A percentile compares a stretch with the other conserved stretches of the same genome.
Conservation (phyloP, 305 asterid species). For the Fraxinus sp. region DNA sequence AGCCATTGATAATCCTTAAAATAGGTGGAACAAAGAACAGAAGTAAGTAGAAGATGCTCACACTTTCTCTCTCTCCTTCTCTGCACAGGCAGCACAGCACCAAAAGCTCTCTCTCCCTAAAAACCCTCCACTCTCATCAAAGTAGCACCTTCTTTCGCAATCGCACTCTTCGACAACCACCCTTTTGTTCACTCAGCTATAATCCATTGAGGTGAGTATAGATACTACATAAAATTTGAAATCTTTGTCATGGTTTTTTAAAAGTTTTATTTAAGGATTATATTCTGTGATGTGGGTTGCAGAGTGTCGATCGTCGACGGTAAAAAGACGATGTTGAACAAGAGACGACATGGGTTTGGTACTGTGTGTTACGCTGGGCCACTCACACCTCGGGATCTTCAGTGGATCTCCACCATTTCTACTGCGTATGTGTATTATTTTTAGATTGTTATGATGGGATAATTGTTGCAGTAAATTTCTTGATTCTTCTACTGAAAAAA, state of each 20-base stretch:
- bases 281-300: conserved; percentile 24
- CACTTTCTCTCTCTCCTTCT: conserved; percentile 38
- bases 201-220: conserved; percentile 40
- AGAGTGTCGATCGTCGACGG: conserved; percentile 34
- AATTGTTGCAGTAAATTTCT: neutral
- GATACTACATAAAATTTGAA: neutral
- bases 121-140: conserved; percentile 27
- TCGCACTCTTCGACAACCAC: conserved; percentile 30
- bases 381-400: conserved; percentile 59
- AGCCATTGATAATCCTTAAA: neutral
- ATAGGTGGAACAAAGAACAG: neutral
- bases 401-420: conserved; percentile 66
- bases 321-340: conserved; percentile 31
- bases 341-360: conserved; percentile 41
- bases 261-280: conserved; percentile 10
- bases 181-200: conserved; percentile 25
- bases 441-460: neutral
- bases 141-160: conserved; percentile 27
- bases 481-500: neutral
- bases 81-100: conserved; percentile 3
- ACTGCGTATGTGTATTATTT: conserved; percentile 50
- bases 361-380: conserved; percentile 64
- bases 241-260: neutral
- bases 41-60: conserved; percentile 22
- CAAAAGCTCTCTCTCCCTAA: conserved; percentile 15